Base-by-base conservation (phyloP, 768 basidiomycete species). In the Mycena pura region DNA sequence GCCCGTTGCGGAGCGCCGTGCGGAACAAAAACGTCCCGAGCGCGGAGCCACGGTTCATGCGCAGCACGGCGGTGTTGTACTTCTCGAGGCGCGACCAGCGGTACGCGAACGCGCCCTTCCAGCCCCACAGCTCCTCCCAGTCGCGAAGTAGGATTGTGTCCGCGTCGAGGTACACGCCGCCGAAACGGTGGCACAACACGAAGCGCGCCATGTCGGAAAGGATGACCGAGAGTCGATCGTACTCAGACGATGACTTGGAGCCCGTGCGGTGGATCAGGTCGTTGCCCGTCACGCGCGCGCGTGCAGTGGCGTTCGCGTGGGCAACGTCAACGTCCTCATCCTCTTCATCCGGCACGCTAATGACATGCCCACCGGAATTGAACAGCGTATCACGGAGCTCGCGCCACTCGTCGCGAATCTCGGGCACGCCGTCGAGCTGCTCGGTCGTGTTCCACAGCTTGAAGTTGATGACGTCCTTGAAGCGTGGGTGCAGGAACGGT, bases 161-260 rank as follows among this genome's bases (percentile, higher is more conserved):
- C 3, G 96, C 94, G 68, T 97, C 96, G 51, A 98, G 85, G 70
- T 96, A 97, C 60, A 95, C 90, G 3, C 96, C 96, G 22, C 96
- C 96, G 70, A 92, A 97, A 7, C 93, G 90, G 73, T 97, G 93
- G 53, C 92, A 93, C 11, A 98, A 82, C 48, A 97, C 87, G 77
- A 97, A 98, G n/a, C 96, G 90, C 21, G 93, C 96, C 90, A 96
- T 93, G 74, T 97, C 95, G 9, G 93, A 95, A 32, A 97, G 81
- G 63, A 96, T 95, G 71, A 96, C 93, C 13, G 92, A 93, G 29
- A 96, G 80, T 27, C 93, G 84, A 74, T 98, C 95, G 73, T 97
- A 98, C 25, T 92, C 90, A 15, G 85, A 84, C 22, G 90, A 86
- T 0, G 93, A 95, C 64, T 92, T 90, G 10, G 95, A 96, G 4